phyloP scores from a whole-genome alignment of 257 asterid species.

The Solanum sejunctum region DNA sequence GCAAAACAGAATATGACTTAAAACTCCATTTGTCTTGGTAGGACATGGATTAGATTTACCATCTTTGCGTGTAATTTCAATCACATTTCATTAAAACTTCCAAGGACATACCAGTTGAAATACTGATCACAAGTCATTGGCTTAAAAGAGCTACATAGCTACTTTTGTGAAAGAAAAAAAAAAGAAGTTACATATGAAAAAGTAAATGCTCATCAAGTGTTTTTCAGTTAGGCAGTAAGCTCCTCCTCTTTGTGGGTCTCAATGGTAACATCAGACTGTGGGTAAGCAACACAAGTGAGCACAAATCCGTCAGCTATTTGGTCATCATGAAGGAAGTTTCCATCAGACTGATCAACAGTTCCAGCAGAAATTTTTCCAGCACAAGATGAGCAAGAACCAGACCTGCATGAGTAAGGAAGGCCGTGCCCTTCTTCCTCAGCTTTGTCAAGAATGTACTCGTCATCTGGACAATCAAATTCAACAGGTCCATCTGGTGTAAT shows the following conservation, averaged over 20 bases:
- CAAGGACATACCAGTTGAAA: background rate
- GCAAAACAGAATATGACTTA: background rate
- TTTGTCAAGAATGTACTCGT: slow-evolving; percentile 46
- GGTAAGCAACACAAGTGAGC: slow-evolving; percentile 64
- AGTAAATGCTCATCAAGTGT: background rate
- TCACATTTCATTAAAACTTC: background rate
- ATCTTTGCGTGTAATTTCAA: background rate
- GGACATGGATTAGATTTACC: background rate
- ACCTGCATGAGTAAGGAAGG: slow-evolving; percentile 77
- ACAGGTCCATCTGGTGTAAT: slow-evolving; percentile 35
- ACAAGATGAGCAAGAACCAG: slow-evolving; percentile 86
- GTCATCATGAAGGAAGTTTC: slow-evolving; percentile 61
- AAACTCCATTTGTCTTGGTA: background rate
- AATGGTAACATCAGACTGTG: slow-evolving; percentile 36
- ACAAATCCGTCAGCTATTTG: slow-evolving; percentile 48
- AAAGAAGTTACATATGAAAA: background rate
- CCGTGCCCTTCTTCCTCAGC: slow-evolving; percentile 66
- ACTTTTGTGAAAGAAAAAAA: background rate
- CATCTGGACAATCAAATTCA: slow-evolving; percentile 30
- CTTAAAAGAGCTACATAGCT: background rate
- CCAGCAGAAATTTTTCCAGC: slow-evolving; percentile 54
- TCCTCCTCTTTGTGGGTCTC: slow-evolving; percentile 80
- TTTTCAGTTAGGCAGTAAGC: slow-evolving; percentile 8
- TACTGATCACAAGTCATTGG: background rate
- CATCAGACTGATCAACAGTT: slow-evolving; percentile 59